Evolutionary conservation across 2,329 filamentous ascomycete genomes (phyloP).

Genomic region (Botrytis fabae): DNA sequence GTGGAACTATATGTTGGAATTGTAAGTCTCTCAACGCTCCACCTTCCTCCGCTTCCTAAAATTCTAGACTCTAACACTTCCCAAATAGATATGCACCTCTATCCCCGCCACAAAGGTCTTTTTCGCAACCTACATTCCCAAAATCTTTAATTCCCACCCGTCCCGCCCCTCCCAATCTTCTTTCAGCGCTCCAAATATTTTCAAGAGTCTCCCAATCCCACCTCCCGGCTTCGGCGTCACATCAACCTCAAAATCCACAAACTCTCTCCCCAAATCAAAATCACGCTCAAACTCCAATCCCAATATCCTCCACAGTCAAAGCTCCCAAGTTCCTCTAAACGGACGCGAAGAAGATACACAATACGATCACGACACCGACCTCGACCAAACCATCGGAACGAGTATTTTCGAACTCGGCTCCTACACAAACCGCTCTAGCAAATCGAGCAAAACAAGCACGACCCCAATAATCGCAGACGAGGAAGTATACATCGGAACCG

Average conservation of each 20-base stretch:
- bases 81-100: conserved; percentile 45
- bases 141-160: conserved; percentile 1
- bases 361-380: neutral
- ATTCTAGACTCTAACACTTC: neutral
- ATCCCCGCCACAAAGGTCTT: conserved; percentile 48
- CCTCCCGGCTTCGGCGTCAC: neutral
- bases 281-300: neutral
- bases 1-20: conserved; percentile 48
- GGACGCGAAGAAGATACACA: neutral
- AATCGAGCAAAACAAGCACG: neutral
- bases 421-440: neutral
- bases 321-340: neutral
- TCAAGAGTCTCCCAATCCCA: neutral
- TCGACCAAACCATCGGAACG: neutral
- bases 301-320: neutral
- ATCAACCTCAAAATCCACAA: neutral
- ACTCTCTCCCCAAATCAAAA: neutral
- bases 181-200: neutral
- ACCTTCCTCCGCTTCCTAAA: too few species aligned
- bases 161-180: neutral
- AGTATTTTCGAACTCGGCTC: neutral
- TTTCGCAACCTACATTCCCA: conserved; percentile 44
- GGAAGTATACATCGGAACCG: neutral
- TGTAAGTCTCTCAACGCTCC: conserved; percentile 24
- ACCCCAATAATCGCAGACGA: neutral